Base-by-base conservation (phyloP, 306 rosid species). In the Dryas drummondii region DNA sequence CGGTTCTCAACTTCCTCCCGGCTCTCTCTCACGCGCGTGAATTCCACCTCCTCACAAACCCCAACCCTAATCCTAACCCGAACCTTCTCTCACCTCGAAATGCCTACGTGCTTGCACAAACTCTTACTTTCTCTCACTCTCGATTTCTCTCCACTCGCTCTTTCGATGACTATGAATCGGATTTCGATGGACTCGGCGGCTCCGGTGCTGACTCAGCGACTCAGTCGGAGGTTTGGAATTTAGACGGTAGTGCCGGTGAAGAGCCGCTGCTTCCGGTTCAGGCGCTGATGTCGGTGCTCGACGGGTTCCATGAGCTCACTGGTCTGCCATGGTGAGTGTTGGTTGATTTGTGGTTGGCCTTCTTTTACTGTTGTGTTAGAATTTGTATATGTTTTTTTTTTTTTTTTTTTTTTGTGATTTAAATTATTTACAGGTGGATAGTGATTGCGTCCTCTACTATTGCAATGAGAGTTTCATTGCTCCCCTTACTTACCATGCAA, bases 271-370 rank as follows among this genome's bases (percentile, higher is more conserved):
- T 86, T 51, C 97, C 94, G 9, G 79, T 90, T 74, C 88, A 84
- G 58, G 76, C 63, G 7, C 49, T 90, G 70, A 82, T 88, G 73
- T 84, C 80, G 54, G 48, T 90, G 66, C 96, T 94, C 26, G 97
- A 90, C 50, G 91, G 86, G 8, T 81, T 71, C 60, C 97, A 94
- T 51, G 91, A 91, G 15, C 63, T 88, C 52, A 87, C 97, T 79
- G 93, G 96, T 81, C 68, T 88, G 53, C 98, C 97, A 37, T 94
- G 97, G 98, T 94, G 77, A 86, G 80, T 42, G 10, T 58, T 69
- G 46, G 37, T 32, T 40, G 17, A 37, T 60, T 60, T 27, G 14
- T 32, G 9, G 37, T 12, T 60, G 32, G 16, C 5, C 12, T 27
- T 60, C n/a, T 54, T 32, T 32, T 32, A 32, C 2, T 32, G 37